Conservation (phyloP, 2,329 filamentous ascomycete species). For the Thermomyces lanuginosus region DNA sequence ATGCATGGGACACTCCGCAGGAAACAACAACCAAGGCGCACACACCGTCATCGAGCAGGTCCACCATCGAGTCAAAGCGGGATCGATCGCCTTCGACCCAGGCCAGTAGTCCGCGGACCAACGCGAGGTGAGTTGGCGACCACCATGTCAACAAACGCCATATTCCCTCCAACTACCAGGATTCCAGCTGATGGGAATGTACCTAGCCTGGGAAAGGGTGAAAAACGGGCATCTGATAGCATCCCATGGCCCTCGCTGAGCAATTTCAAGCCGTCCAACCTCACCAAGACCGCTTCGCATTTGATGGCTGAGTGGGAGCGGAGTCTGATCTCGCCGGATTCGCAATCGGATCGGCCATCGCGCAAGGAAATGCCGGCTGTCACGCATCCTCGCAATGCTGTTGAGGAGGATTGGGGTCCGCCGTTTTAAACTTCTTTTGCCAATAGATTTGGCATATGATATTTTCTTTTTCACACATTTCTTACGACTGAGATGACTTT, state of each 20-base stretch:
- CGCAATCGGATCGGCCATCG: too few species aligned
- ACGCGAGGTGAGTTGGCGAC: conserved; percentile 30
- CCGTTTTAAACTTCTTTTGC: not conserved
- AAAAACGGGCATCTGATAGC: conserved; percentile 17
- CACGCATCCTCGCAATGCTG: conserved; percentile 3
- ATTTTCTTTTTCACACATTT: too few species aligned
- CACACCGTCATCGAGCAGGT: conserved; percentile 31
- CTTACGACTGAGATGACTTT: too few species aligned
- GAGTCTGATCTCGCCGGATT: conserved; percentile 46
- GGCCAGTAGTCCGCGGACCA: conserved; percentile 37
- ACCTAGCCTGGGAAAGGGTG: too few species aligned
- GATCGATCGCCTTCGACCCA: conserved; percentile 30
- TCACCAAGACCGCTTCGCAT: conserved; percentile 68
- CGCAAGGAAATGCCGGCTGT: too few species aligned
- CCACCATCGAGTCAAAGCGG: conserved; percentile 34
- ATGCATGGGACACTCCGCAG: conserved; percentile 38
- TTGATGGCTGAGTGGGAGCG: conserved; percentile 88
- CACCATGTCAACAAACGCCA: too few species aligned
- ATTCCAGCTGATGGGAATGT: too few species aligned
- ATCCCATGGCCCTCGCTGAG: conserved; percentile 55
- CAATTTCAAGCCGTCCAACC: conserved; percentile 54
- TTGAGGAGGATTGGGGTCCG: conserved; percentile 6
- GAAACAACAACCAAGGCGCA: conserved; percentile 18
- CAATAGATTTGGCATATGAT: too few species aligned
- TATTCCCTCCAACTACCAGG: too few species aligned